Evolutionary conservation across 148 eudicot species (phyloP).

Genomic region (Vaccinium macrocarpon): DNA sequence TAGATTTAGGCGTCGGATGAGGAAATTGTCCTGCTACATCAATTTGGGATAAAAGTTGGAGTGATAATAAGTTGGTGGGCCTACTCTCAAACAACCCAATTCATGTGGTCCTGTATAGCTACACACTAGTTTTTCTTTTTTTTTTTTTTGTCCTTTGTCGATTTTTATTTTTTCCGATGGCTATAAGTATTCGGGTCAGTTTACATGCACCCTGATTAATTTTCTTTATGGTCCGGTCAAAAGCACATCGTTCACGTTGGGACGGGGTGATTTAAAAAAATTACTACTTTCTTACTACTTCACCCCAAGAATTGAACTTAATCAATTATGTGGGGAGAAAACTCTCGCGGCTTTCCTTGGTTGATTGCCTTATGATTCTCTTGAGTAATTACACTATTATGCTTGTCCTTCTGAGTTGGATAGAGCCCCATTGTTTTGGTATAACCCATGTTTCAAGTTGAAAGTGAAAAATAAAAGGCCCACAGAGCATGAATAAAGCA

Average conservation of each 20-base stretch:
- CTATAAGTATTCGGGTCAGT: too few species aligned
- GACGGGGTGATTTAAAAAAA: too few species aligned
- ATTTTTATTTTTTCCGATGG: too few species aligned
- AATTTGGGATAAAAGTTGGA: slow-evolving; percentile 1
- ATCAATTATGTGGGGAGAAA: too few species aligned
- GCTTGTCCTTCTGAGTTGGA: not conserved
- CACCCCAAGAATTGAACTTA: too few species aligned
- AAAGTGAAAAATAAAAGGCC: not conserved
- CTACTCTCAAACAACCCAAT: slow-evolving; percentile 2
- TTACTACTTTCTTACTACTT: too few species aligned
- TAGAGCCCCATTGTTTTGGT: not conserved
- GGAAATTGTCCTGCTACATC: not conserved
- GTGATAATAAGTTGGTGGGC: not conserved
- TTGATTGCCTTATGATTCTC: not conserved
- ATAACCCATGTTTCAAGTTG: not conserved
- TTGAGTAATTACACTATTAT: not conserved
- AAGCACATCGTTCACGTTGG: too few species aligned
- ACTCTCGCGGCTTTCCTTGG: not conserved
- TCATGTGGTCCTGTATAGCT: not conserved
- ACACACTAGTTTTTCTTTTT: not conserved
- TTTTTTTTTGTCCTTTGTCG: not conserved
- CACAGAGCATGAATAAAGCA: not conserved
- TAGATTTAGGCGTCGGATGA: too few species aligned
- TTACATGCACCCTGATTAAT: too few species aligned
- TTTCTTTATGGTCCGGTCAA: too few species aligned